A percentile compares a stretch with the other conserved stretches of the same genome.
phyloP scores from a whole-genome alignment of 2,329 filamentous ascomycete species.

The Epichloe uncinata region DNA sequence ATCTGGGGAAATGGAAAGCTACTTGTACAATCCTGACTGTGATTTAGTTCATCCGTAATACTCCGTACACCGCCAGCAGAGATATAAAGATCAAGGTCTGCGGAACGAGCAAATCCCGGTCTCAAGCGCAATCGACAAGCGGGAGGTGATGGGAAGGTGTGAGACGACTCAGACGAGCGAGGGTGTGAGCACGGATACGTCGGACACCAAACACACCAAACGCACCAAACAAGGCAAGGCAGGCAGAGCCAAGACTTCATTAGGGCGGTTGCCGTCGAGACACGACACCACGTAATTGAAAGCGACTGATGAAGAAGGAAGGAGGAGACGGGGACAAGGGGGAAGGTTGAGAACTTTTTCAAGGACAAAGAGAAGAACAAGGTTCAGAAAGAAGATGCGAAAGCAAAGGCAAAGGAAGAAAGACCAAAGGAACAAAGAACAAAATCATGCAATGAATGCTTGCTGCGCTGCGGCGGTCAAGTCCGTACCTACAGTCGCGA shows the following conservation, averaged over 20 bases:
- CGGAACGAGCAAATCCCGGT: not conserved
- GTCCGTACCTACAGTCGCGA: not conserved
- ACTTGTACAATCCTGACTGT: slow-evolving; percentile 1
- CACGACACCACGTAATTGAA: not conserved
- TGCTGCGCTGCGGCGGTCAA: not conserved
- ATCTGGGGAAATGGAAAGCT: slow-evolving; percentile 1
- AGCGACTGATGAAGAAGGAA: not conserved
- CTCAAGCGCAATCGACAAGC: not conserved
- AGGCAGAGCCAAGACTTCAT: not conserved
- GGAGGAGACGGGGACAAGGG: not conserved
- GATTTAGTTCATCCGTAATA: not conserved
- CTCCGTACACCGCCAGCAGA: not conserved
- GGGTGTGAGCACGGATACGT: slow-evolving; percentile 3
- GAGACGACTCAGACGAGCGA: not conserved
- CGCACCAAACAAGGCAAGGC: not conserved
- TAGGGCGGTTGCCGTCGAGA: not conserved
- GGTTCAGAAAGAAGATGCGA: not conserved
- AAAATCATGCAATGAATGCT: not conserved
- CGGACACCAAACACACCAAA: slow-evolving; percentile 1
- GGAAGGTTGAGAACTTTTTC: not conserved
- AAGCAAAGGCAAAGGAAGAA: not conserved
- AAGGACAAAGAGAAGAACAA: not conserved
- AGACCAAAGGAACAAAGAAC: not conserved
- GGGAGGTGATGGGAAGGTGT: not conserved
- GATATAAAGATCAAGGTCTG: not conserved